A percentile compares a stretch with the other conserved stretches of the same genome.
These are phyloP conservation scores for Artemisia tridentata DNA, from an alignment of 129 eudicot species.

Conservation along the genomic window DNA sequence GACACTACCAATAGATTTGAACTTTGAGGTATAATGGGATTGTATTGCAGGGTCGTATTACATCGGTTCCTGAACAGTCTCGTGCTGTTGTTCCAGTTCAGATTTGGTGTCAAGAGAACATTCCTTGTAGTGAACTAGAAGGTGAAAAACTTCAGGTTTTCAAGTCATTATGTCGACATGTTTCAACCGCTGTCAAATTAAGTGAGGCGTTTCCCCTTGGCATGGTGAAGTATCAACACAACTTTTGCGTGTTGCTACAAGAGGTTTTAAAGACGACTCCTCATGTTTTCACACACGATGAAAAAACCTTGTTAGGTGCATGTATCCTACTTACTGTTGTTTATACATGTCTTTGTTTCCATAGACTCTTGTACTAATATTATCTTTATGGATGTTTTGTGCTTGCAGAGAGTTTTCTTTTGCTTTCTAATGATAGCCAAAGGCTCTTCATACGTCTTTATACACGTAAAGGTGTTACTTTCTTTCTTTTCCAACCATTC, in stretches of 20 bases:
- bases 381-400: slow-evolving; percentile 9
- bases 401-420: slow-evolving; percentile 60
- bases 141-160: slow-evolving; percentile 36
- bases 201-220: slow-evolving; percentile 39
- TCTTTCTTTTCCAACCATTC: slow-evolving; percentile 9
- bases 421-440: slow-evolving; percentile 81
- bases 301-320: slow-evolving; percentile 62
- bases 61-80: slow-evolving; percentile 55
- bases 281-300: slow-evolving; percentile 66
- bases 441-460: slow-evolving; percentile 84
- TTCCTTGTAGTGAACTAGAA: slow-evolving; percentile 33
- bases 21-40: slow-evolving; percentile 54
- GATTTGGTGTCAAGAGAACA: slow-evolving; percentile 42
- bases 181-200: slow-evolving; percentile 33
- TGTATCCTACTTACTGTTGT: slow-evolving; percentile 5
- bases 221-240: slow-evolving; percentile 57
- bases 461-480: slow-evolving; percentile 74
- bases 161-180: slow-evolving; percentile 56
- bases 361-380: slow-evolving; percentile 12
- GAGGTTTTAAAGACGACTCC: slow-evolving; percentile 58
- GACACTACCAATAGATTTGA: slow-evolving; percentile 25
- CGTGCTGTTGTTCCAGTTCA: slow-evolving; percentile 61
- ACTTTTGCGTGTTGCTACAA: slow-evolving; percentile 59
- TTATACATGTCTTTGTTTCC: slow-evolving; percentile 4
- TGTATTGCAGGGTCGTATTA: slow-evolving; percentile 67